Conservation (phyloP, 1,284 basidiomycete species). For the Grifola frondosa region DNA sequence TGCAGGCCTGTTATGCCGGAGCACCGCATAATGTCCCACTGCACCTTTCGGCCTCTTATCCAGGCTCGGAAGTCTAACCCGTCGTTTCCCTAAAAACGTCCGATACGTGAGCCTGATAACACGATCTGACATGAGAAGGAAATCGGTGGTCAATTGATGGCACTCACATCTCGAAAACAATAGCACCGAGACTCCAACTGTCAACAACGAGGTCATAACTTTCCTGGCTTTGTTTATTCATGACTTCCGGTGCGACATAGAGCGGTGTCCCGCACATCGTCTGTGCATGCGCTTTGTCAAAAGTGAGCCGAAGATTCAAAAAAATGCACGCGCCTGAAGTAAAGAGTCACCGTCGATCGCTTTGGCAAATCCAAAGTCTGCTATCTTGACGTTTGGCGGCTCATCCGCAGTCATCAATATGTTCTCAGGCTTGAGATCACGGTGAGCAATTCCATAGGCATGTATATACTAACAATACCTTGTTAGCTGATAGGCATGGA, state of each 20-base stretch:
- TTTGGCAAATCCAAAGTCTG: slow-evolving; percentile 93
- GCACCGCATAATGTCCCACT: slow-evolving; percentile 53
- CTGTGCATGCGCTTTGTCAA: slow-evolving; percentile 32
- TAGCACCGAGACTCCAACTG: slow-evolving; percentile 92
- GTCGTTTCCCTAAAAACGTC: slow-evolving; percentile 68
- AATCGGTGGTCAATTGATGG: too few species aligned
- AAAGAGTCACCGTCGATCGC: slow-evolving; percentile 77
- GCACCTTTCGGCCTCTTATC: slow-evolving; percentile 56
- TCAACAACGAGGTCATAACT: slow-evolving; percentile 87
- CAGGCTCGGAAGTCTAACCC: slow-evolving; percentile 52
- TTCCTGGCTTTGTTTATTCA: slow-evolving; percentile 60
- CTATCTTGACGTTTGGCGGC: slow-evolving; percentile 76
- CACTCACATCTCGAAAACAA: slow-evolving; percentile 81
- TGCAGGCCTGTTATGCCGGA: too few species aligned
- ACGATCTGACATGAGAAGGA: background rate
- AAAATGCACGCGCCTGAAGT: slow-evolving; percentile 57
- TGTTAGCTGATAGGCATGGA: background rate
- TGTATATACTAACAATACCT: slow-evolving; percentile 66
- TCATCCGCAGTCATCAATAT: slow-evolving; percentile 54
- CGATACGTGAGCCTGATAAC: slow-evolving; percentile 62
- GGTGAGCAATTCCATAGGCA: slow-evolving; percentile 68
- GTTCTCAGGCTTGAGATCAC: slow-evolving; percentile 80
- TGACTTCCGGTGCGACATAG: slow-evolving; percentile 87
- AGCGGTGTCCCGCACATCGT: slow-evolving; percentile 87
- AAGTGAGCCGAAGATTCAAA: background rate